Base-by-base conservation (phyloP, 1,284 basidiomycete genomes). In the Trichosporon inkin region DNA sequence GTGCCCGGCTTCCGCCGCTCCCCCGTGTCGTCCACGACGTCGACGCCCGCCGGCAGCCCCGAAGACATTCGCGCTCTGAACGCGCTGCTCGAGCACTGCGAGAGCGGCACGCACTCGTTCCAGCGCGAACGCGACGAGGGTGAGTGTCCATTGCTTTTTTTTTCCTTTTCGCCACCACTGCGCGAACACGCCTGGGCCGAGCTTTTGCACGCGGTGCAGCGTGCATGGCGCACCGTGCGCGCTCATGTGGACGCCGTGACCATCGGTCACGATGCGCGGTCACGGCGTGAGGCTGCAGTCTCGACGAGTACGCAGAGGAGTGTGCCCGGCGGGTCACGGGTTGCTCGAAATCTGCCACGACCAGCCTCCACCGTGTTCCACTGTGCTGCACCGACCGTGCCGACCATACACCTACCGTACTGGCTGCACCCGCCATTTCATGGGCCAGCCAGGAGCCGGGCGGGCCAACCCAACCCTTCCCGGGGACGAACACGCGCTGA, bases 91-190 rank as follows among this genome's bases (percentile, higher is more conserved):
- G 59, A 64, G 0, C 59, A 57, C 56, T 68, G 68, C 38, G 69
- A 72, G 20, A 61, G 63, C 17, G 71, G 71, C 17, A 72, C 71
- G 5, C 71, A 72, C 52, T 61, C 60, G 6, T 68, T 72, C 56
- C 63, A 62, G 44, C 60, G 68, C 28, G 69, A 62, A 3, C 32
- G 38, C 17, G 61, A 59, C 32, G 53, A 53, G 35, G 20, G 57
- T 59, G 57, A 62, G 61, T 58, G 39, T 28, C 11, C 7, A 10
- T 10, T 8, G 24, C 8, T 32, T 3, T 6, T 2, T 8, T 32
- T 5, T 35, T 14, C 16, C 16, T 6, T 6, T 16, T 35, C 49
- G 28, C n/a, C 16, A 4, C n/a, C 22, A 3, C 11, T 11, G 11
- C 24, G 36, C 14, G 39, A 34, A 17, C 40, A 51, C 11, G 28